Base-by-base conservation (phyloP, 2,329 filamentous ascomycete genomes). In the Grosmannia clavigera region DNA sequence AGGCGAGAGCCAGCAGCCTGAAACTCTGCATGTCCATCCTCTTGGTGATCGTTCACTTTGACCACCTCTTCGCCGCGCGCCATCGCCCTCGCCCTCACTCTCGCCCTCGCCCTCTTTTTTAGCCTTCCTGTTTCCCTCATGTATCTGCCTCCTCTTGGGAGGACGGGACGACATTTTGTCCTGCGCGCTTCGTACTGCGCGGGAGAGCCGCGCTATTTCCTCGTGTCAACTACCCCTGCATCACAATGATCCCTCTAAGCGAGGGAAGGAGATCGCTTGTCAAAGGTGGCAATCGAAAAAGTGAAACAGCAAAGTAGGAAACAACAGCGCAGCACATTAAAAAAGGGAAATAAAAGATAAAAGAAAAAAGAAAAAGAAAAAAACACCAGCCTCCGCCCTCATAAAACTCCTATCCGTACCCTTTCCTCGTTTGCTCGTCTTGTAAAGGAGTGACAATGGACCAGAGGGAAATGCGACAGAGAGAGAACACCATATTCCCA, bases 331-430 rank as follows among this genome's bases (percentile, higher is more conserved):
- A 25, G n/a, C 16, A 22, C 25, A 35, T 33, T n/a, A 54, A 54
- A 27, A 38, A n/a, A 22, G 22, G 33, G 43, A 55, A 31, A 57
- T 48, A 43, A 22, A 3, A 40, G 25, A 60, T 40, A 58, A 48
- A 22, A 59, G 27, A 31, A 33, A 53, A 38, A 40, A 22, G 35
- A 48, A 33, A 54, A 25, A 4, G 33, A 27, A 57, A 50, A 58
- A 33, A 54, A 52, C 57, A 40, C n/a, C 27, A 14, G 5, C 60
- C 53, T 59, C 60, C 10, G 9, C 33, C 55, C 54, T 43, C 27
- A n/a, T 50, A 33, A 25, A 61, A 61, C 60, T 58, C 61, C 58
- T 56, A 58, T 27, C 61, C 59, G 46, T 56, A 56, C 54, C 55
- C 52, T 61, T 57, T 43, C 55, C 52, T 61, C 59, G 54, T 60